Conservation (phyloP, 2,329 filamentous ascomycete species). For the Podosphaera fusca region DNA sequence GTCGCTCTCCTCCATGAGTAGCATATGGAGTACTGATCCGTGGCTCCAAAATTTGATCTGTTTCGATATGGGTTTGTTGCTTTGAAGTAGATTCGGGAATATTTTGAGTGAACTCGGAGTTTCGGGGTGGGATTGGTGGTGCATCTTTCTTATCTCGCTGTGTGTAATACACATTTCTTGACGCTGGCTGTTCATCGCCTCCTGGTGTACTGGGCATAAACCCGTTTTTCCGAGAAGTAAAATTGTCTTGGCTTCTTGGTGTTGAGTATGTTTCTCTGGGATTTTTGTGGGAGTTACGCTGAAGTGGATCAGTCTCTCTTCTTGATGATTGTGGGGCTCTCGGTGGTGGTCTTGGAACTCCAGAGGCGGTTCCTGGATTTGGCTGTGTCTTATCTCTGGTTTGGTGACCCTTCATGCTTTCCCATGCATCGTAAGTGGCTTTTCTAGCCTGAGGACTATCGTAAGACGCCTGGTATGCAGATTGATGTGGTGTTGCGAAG, state of each 20-base stretch:
- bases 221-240: constrained; percentile 9
- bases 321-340: constrained; percentile 9
- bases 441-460: constrained; percentile 14
- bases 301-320: constrained; percentile 8
- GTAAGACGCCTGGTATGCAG: constrained; percentile 10
- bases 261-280: constrained; percentile 1
- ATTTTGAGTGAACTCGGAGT: constrained; percentile 1
- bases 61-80: neutral
- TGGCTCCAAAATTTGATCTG: constrained; percentile 25
- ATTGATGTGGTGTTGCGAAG: constrained; percentile 11
- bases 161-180: constrained; percentile 14
- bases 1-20: constrained; percentile 32
- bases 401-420: constrained; percentile 10
- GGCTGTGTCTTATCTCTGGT: constrained; percentile 3
- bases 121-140: constrained; percentile 10
- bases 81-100: constrained; percentile 1
- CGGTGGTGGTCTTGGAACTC: constrained; percentile 8
- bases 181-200: constrained; percentile 15
- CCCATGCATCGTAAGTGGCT: constrained; percentile 15
- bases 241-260: constrained; percentile 4
- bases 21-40: constrained; percentile 35
- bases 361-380: constrained; percentile 6
- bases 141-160: constrained; percentile 8
- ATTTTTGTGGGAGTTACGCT: constrained; percentile 4
- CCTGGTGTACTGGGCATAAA: constrained; percentile 15